Evolutionary conservation across 2,329 filamentous ascomycete genomes (phyloP).

Genomic region (Xenoacremonium recifei): DNA sequence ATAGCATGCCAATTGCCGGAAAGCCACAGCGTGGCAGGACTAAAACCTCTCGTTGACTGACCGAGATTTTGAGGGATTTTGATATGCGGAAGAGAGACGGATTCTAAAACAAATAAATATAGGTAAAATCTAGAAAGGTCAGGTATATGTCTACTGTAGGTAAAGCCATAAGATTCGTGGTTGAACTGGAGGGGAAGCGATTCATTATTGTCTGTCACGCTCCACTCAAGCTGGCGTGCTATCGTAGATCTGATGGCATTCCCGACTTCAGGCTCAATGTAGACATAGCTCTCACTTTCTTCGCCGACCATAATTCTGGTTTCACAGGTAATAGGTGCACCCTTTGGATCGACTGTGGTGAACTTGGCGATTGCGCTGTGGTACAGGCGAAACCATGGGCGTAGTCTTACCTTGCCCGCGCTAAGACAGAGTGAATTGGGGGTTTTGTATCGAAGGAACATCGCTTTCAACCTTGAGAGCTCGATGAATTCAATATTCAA

Average conservation of each 20-base stretch:
- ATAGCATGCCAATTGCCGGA: conserved; percentile 21
- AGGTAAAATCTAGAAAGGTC: neutral
- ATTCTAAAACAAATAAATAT: conserved; percentile 3
- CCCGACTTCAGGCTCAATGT: conserved; percentile 13
- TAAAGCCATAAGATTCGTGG: conserved; percentile 10
- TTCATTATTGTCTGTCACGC: neutral
- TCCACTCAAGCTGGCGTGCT: conserved; percentile 6
- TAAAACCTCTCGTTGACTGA: conserved; percentile 4
- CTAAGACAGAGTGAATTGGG: neutral
- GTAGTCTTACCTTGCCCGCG: neutral
- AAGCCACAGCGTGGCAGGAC: conserved; percentile 18
- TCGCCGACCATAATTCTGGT: conserved; percentile 13
- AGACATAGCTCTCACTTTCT: conserved; percentile 8
- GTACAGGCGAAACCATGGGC: conserved; percentile 3
- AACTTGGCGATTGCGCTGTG: conserved; percentile 10
- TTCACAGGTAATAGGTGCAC: conserved; percentile 6
- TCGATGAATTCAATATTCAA: no score
- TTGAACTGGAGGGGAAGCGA: conserved; percentile 11
- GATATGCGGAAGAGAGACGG: conserved; percentile 11
- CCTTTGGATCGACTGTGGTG: conserved; percentile 11
- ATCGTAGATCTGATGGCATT: conserved; percentile 12
- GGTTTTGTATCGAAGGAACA: neutral
- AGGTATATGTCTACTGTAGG: conserved; percentile 1
- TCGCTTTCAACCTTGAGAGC: no score
- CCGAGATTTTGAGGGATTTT: conserved; percentile 10